Base-by-base conservation (phyloP, 108 stramenopile genomes). In the Stephanodiscus triporus region DNA sequence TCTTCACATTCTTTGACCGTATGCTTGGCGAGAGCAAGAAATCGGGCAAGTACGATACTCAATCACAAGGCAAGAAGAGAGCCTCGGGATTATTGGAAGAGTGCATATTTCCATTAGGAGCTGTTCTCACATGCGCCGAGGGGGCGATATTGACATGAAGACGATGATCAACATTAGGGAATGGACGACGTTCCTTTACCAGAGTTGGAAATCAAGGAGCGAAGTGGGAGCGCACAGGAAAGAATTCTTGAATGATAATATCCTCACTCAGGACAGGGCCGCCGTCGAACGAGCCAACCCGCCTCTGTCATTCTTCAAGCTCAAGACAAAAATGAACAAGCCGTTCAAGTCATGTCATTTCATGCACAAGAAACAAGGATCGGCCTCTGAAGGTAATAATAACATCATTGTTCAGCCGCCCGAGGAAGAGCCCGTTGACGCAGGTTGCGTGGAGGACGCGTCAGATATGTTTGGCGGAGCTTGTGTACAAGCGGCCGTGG, bases 231-330 rank as follows among this genome's bases (percentile, higher is more conserved):
- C 26, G 53, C 53, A 53, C 17, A 64, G 38, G 62, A 63, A 73
- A 24, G 72, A 63, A 61, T 56, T n/a, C 38, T 34, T 64, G 37
- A 73, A 73, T 26, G 72, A 63, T 4, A 73, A 73, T 61, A 63
- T 64, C 2, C 53, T 73, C 13, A 73, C 72, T 11, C 43, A 45
- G 16, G 53, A 73, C 43, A 37, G 17, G 5, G 27, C 26, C 30
- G 8, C 49, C 30, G 24, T 20, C 34, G 24, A 64, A 40, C 66
- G 0, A 67, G 1, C 24, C 9, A 26, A 54, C 53, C 53, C 11
- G 11, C 23, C 53, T 54, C 53, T 2, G 24, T 9, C 19, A 9
- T 1, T 13, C 53, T 10, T 23, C 5, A 26, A 54, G 11, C 53
- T 24, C 53, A 54, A 54, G 23, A 54, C 53, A 9, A 54, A 27